These are phyloP conservation scores for Medicago lupulina DNA, from an alignment of 306 rosid genomes.

Conservation along the genomic window DNA sequence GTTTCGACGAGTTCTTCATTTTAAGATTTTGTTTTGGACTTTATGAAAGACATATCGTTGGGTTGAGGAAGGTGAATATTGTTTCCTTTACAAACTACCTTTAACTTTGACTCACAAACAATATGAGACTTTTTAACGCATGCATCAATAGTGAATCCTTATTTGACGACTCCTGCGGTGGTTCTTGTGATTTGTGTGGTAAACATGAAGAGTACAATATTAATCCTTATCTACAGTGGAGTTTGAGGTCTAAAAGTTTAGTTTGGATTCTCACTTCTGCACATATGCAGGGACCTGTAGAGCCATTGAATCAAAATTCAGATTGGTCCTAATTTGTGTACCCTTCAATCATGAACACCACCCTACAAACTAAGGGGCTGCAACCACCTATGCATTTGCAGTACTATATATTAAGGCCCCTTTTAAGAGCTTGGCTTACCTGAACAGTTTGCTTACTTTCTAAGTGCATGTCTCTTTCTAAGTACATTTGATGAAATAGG, in stretches of 20 bases:
- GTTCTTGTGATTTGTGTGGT: too few species aligned
- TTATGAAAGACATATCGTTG: too few species aligned
- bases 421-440: background rate
- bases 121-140: too few species aligned
- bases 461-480: constrained; percentile 8
- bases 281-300: background rate
- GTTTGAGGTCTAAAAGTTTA: background rate
- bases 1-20: too few species aligned
- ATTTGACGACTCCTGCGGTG: too few species aligned
- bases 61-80: too few species aligned
- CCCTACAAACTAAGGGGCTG: constrained; percentile 1
- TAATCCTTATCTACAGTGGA: too few species aligned
- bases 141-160: too few species aligned
- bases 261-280: background rate
- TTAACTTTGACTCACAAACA: too few species aligned
- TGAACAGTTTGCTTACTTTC: background rate
- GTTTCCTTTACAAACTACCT: too few species aligned
- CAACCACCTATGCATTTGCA: background rate
- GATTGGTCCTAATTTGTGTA: background rate
- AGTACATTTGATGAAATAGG: background rate
- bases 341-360: background rate
- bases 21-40: too few species aligned
- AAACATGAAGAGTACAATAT: background rate
- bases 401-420: background rate
- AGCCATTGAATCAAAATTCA: background rate